Conservation (phyloP, 805 yeast genomes). For the Monosporozyma unispora region DNA sequence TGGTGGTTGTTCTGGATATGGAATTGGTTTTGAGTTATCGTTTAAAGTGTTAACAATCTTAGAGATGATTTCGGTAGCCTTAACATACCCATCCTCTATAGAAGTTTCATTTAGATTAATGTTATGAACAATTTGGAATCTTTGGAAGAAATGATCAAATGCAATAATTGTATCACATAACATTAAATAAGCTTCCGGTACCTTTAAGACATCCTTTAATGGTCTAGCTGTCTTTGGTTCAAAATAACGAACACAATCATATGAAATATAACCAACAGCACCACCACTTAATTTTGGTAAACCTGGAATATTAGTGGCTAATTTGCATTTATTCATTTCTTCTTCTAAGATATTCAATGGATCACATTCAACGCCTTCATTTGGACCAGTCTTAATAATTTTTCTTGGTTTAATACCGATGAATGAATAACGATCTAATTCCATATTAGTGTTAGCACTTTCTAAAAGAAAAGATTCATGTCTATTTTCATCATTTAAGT, state of each 20-base stretch:
- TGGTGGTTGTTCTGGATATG: conserved; percentile 66
- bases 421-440: conserved; percentile 82
- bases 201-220: conserved; percentile 65
- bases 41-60: conserved; percentile 42
- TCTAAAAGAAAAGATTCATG: conserved; percentile 76
- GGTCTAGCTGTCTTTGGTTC: conserved; percentile 81
- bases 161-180: conserved; percentile 83
- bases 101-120: conserved; percentile 38
- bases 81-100: conserved; percentile 38
- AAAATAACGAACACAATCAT: conserved; percentile 93
- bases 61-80: conserved; percentile 52
- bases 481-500: conserved; percentile 45
- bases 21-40: conserved; percentile 35
- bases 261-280: conserved; percentile 90
- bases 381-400: conserved; percentile 67
- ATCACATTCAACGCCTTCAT: conserved; percentile 48
- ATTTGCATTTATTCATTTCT: conserved; percentile 56
- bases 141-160: conserved; percentile 87
- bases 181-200: conserved; percentile 93
- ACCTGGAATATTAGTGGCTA: conserved; percentile 68
- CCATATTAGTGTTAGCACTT: conserved; percentile 82
- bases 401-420: conserved; percentile 82
- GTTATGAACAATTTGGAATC: conserved; percentile 85
- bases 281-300: conserved; percentile 86
- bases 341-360: conserved; percentile 68